Evolutionary conservation across 2,329 filamentous ascomycete species (phyloP).

Genomic region (Claviceps monticola): DNA sequence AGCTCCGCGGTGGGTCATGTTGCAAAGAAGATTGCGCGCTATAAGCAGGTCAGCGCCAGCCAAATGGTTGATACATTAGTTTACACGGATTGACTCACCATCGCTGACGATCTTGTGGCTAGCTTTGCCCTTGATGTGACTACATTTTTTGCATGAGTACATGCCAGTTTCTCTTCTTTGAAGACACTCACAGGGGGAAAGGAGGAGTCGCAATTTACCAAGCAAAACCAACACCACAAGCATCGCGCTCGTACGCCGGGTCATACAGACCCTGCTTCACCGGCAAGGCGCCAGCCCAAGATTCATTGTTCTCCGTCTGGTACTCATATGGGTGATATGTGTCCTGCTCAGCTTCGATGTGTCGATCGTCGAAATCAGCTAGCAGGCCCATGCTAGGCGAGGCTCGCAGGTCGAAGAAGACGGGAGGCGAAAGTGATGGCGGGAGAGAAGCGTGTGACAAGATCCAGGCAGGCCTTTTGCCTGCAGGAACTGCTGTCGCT

Average conservation of each 20-base stretch:
- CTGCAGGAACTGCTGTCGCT: constrained; percentile 3
- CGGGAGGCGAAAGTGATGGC: background rate
- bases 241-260: constrained; percentile 93
- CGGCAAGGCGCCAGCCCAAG: constrained; percentile 89
- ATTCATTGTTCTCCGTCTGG: constrained; percentile 69
- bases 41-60: background rate
- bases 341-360: constrained; percentile 47
- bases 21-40: constrained; percentile 68
- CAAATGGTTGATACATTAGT: background rate
- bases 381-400: constrained; percentile 57
- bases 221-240: constrained; percentile 97
- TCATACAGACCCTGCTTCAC: constrained; percentile 98
- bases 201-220: constrained; percentile 53
- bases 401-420: constrained; percentile 11
- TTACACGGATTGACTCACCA: constrained; percentile 45
- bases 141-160: constrained; percentile 19
- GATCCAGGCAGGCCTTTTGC: constrained; percentile 2
- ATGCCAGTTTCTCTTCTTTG: background rate
- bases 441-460: background rate
- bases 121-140: constrained; percentile 91
- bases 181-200: background rate
- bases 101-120: constrained; percentile 99
- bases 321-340: constrained; percentile 67
- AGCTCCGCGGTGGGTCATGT: constrained; percentile 99
- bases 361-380: constrained; percentile 55